These are phyloP conservation scores for Fusarium solani-melongenae DNA, from an alignment of 2,329 filamentous ascomycete species.

Conservation along the genomic window DNA sequence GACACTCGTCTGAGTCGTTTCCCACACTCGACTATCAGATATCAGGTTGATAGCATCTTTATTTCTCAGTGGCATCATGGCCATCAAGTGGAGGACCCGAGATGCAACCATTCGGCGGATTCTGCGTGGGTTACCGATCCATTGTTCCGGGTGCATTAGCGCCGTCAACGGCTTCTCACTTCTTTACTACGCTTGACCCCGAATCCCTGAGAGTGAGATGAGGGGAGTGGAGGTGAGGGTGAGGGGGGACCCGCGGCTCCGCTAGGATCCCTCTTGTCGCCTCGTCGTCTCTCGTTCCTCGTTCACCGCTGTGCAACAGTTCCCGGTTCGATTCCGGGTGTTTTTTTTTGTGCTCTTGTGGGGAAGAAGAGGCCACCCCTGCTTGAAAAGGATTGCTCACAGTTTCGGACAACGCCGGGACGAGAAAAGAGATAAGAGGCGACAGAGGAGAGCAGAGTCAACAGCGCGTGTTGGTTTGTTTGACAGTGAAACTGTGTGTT, in stretches of 20 bases:
- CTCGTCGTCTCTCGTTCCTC: neutral
- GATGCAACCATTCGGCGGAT: constrained; percentile 16
- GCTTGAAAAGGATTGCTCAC: constrained; percentile 6
- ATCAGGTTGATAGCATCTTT: neutral
- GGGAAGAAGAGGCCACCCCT: neutral
- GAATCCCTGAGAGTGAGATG: neutral
- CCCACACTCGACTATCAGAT: neutral
- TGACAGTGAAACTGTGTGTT: neutral
- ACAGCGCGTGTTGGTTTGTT: neutral
- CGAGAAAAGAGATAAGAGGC: constrained; percentile 28
- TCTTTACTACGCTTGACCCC: neutral
- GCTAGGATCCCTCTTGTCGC: neutral
- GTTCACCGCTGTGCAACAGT: constrained; percentile 22
- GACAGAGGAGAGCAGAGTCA: neutral
- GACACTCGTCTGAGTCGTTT: neutral
- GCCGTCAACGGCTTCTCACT: neutral
- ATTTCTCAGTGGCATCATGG: neutral
- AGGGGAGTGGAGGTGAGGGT: neutral
- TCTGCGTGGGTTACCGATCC: constrained; percentile 25
- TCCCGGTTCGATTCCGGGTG: constrained; percentile 15
- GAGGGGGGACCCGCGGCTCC: neutral
- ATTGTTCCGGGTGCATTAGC: constrained; percentile 39
- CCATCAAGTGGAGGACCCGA: neutral
- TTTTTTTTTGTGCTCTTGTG: neutral
- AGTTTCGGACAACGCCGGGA: constrained; percentile 14